Base-by-base conservation (phyloP, 1,284 basidiomycete species). In the Puccinia coronata region DNA sequence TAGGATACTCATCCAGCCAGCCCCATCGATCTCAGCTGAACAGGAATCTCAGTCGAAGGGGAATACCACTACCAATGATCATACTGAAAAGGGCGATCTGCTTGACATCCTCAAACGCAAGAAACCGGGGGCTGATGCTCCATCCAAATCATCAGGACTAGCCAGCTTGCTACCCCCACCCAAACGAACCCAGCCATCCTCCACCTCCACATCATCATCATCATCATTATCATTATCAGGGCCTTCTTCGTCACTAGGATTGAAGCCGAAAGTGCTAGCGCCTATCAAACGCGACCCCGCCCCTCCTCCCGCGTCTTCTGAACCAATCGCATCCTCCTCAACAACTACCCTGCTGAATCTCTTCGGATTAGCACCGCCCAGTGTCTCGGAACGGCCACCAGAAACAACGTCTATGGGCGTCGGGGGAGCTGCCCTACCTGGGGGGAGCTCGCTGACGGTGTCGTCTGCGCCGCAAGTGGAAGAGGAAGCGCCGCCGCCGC, bases 401-500 rank as follows among this genome's bases (percentile, higher is more conserved):
- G 31, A 2, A 16, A 6, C 39, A n/a, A n/a, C n/a, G n/a, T 16
- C 65, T 43, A 20, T 34, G 18, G 11, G 39, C 39, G 28, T 51
- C 12, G n/a, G n/a, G n/a, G n/a, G n/a, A n/a, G n/a, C n/a, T n/a
- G n/a, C n/a, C n/a, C n/a, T n/a, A n/a, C n/a, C n/a, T n/a, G n/a
- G n/a, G n/a, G 6, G 14, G 25, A 57, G 25, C 12, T 41, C 72
- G 74, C n/a, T 63, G 70, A 5, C 34, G 51, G 4, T 65, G 51
- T 79, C 77, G 31, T 79, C 77, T 23, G 77, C 77, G 9, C 77
- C 77, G 4, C 77, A 79, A 59, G 67, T 79, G 8, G 31, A 80
- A 36, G 79, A 77, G 0, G 75, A 82, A n/a, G 49, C 0, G 47
- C 65, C 57, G 65, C 82, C 81, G 28, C 39, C 69, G 23, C 82